Base-by-base conservation (phyloP, 2,329 filamentous ascomycete genomes). In the Dothistroma septosporum region DNA sequence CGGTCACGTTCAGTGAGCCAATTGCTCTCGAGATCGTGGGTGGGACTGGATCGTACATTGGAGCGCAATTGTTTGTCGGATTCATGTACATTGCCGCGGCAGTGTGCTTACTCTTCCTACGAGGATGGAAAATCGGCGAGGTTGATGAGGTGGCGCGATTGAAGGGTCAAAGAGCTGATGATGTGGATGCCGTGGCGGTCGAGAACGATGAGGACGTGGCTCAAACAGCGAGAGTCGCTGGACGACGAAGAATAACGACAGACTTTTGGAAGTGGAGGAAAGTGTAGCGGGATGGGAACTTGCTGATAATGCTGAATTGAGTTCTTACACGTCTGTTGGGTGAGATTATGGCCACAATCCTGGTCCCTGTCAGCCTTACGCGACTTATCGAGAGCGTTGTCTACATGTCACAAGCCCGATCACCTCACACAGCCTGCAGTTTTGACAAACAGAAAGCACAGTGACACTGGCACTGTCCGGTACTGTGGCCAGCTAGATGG, bases 1-100 rank as follows among this genome's bases (percentile, higher is more conserved):
- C 90, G 0, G 84, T 84, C 12, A 90, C 87, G 0, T 91, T 83
- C 63, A 80, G 78, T 2, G 82, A 84, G 64, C 76, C 82, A 0
- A 85, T 86, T 61, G 83, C 78, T 0, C 73, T 86, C 11, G 76
- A 83, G 64, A 79, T 86, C 59, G 78, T 83, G 37, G 73, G 73
- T 2, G 73, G 74, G 1, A 78, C 78, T n/a, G 78, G 77, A 0
- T 77, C 72, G 16, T 87, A 86, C 66, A 76, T 84, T 0, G 79
- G 82, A 12, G 81, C 84, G 2, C 85, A 87, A 68, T 65, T 87
- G 1, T 87, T 85, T 67, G 79, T 82, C 0, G 85, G 83, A 0
- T 82, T 82, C 69, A 85, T 86, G 81, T 87, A 86, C 69, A 70
- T 87, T n/a, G 81, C 74, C 0, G 85, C 80, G 1, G 80, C 84